Evolutionary conservation across 768 basidiomycete genomes (phyloP), one percentile per base, ranked within the genome.

Genomic region (Tricholoma sp.): DNA sequence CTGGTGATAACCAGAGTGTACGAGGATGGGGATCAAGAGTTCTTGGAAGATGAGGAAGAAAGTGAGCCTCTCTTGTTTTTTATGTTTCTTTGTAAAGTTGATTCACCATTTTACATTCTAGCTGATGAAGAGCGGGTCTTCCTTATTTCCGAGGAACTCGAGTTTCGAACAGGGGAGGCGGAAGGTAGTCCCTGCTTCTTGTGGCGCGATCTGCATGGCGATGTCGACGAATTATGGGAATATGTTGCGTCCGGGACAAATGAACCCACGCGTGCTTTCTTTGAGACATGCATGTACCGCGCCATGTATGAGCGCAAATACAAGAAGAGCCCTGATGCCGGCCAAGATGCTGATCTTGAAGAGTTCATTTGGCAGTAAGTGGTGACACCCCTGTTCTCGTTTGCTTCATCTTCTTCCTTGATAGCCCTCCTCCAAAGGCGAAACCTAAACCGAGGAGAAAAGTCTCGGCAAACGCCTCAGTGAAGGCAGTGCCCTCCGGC

Each of bases 251-350:
- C 84, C 3, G 81, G 79, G 11, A 86, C 86, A 4, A 93, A 92
- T 47, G 85, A 84, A 52, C 88, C 91, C 0, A 95, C 92, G 0
- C 83, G 86, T 49, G 87, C 83, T 14, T 89, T 94, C 69, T 97
- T 98, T 67, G 94, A 98, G 73, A 86, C 86, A 22, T 91, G 94
- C 73, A 89, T 98, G 80, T 91, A 96, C 64, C 85, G 91, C 27
- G 96, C 96, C 57, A 94, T 98, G 86, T 98, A 88, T 71, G 97
- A 99, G 68, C 84, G 94, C 72, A 95, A 94, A 75, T 88, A 89
- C 76, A 86, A 79, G 64, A 76, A 63, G 52, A 83, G 82, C 63
- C 89, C 91, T 10, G 86, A 91, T 55, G 81, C 77, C 58, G 80
- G 86, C 16, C 71, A 69, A 29, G 88, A 92, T 63, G 71, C 77